Base-by-base conservation (phyloP, 2,329 filamentous ascomycete species). In the Ophiostoma sp. region DNA sequence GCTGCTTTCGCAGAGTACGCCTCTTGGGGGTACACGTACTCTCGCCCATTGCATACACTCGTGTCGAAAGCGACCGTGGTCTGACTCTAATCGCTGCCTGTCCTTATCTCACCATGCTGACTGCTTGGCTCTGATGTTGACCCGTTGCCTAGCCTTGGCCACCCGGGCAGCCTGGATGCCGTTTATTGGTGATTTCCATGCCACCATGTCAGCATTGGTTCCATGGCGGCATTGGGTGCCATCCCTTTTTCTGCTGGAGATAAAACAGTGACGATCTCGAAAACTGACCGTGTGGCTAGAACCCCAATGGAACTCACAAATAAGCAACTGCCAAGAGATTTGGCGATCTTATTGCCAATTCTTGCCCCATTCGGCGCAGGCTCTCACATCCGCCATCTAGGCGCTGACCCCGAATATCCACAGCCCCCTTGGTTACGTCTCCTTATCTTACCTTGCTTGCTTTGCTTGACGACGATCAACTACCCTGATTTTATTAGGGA, bases 241-340 rank as follows among this genome's bases (percentile, higher is more conserved):
- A 55, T 9, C 12, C 4, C 18, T 27, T 8, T 55, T 27, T 27
- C 11, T 55, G 49, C 12, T 18, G 4, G 49, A 55, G 18, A 2
- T 7, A n/a, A 55, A 55, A 27, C 11, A 27, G 49, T 27, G 49
- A 4, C 49, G 27, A 8, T 55, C n/a, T 9, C n/a, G 4, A 55
- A 27, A 4, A 7, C 9, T 27, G n/a, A 2, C n/a, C 11, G 49
- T 55, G n/a, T 8, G 12, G 49, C n/a, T 18, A 55, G 49, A 27
- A 55, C n/a, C 5, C 49, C n/a, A 18, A 55, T 55, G 49, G 7
- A 55, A 27, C 18, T 3, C 8, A 11, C n/a, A 27, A 11, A 55
- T 55, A 12, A 55, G 49, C 49, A 55, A 27, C 49, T 55, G 49
- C 49, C 49, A 55, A 55, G 49, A 55, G n/a, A 55, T 55, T 9